phyloP scores from a whole-genome alignment of 306 rosid genomes.

The Arachis hypogaea region DNA sequence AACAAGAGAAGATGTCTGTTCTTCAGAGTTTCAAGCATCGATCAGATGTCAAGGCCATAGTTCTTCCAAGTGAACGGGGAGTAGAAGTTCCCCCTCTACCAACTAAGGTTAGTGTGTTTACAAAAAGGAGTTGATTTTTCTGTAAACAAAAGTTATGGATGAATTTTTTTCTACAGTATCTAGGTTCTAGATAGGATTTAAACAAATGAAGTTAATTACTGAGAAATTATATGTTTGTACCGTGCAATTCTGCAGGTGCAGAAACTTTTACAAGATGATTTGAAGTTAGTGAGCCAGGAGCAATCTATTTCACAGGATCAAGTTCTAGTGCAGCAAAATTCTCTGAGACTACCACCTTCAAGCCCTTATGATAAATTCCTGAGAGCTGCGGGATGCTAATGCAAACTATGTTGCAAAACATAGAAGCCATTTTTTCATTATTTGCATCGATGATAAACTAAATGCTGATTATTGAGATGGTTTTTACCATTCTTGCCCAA shows the following conservation, averaged over 20 bases:
- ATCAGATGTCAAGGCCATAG: slow-evolving; percentile 62
- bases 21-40: slow-evolving; percentile 85
- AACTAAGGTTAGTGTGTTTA: slow-evolving; percentile 55
- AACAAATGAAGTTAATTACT: not conserved
- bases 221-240: slow-evolving; percentile 8
- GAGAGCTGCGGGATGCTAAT: slow-evolving; percentile 94
- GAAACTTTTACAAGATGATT: slow-evolving; percentile 54
- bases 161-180: slow-evolving; percentile 15
- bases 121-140: slow-evolving; percentile 13
- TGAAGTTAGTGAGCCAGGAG: slow-evolving; percentile 47
- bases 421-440: slow-evolving; percentile 59
- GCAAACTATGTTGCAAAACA: slow-evolving; percentile 26
- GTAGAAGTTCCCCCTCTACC: slow-evolving; percentile 40
- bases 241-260: slow-evolving; percentile 48
- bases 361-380: slow-evolving; percentile 95
- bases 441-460: slow-evolving; percentile 41
- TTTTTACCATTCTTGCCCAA: slow-evolving; percentile 34
- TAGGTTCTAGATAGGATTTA: not conserved
- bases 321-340: slow-evolving; percentile 45
- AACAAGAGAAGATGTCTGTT: slow-evolving; percentile 91
- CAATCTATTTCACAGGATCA: slow-evolving; percentile 49
- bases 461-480: slow-evolving; percentile 32
- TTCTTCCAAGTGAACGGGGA: slow-evolving; percentile 66
- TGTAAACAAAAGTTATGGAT: slow-evolving; percentile 3
- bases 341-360: slow-evolving; percentile 86